These are phyloP conservation scores for Xylariaceae sp. DNA, from an alignment of 2,329 filamentous ascomycete species.

Conservation along the genomic window DNA sequence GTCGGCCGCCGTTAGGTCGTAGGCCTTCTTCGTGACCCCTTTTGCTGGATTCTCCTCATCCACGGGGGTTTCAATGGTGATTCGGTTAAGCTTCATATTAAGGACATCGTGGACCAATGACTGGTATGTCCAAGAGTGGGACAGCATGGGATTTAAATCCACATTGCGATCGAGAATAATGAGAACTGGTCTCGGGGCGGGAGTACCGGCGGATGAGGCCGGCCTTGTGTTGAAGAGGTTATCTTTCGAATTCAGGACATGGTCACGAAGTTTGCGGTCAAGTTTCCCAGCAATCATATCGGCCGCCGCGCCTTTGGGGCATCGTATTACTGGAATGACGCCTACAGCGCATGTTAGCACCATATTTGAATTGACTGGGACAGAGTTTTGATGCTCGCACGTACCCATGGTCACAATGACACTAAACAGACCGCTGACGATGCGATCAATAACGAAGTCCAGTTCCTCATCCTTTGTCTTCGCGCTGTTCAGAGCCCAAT, in stretches of 20 bases:
- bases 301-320: conserved; percentile 85
- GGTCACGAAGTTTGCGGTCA: conserved; percentile 90
- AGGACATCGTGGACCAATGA: conserved; percentile 66
- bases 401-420: conserved; percentile 96
- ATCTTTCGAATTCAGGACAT: conserved; percentile 95
- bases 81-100: conserved; percentile 81
- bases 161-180: conserved; percentile 94
- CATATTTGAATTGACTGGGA: background rate
- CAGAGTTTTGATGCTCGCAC: background rate
- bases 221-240: conserved; percentile 75
- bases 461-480: conserved; percentile 86
- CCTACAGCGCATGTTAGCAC: conserved; percentile 41
- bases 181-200: conserved; percentile 76
- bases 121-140: conserved; percentile 81
- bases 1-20: conserved; percentile 83
- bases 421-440: conserved; percentile 95
- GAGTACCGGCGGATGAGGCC: conserved; percentile 52
- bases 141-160: conserved; percentile 96
- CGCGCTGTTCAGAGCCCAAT: conserved; percentile 93
- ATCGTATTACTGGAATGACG: conserved; percentile 90
- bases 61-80: conserved; percentile 78
- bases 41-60: conserved; percentile 72
- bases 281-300: conserved; percentile 92
- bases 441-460: conserved; percentile 78
- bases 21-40: conserved; percentile 76